Evolutionary conservation across 768 basidiomycete species (phyloP).

Genomic region (Lactarius pseudohatsudake): DNA sequence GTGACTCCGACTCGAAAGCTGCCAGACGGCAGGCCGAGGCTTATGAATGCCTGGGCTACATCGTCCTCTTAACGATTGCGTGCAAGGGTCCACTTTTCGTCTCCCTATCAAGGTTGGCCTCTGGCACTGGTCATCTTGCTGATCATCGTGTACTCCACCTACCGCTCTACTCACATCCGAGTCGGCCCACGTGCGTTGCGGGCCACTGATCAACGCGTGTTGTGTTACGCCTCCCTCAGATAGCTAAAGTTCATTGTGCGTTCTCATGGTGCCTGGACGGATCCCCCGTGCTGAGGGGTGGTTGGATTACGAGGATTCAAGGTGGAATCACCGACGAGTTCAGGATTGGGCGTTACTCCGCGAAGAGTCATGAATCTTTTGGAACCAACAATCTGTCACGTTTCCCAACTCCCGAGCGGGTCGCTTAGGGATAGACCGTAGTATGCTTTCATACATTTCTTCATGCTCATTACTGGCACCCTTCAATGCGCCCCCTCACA

Average conservation of each 20-base stretch:
- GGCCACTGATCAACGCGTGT: too few relatives aligned
- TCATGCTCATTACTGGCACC: constrained; percentile 51
- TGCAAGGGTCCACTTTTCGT: background rate
- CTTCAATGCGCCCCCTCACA: constrained; percentile 33
- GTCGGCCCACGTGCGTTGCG: too few relatives aligned
- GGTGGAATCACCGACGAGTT: background rate
- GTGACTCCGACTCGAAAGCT: too few relatives aligned
- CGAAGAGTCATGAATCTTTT: constrained; percentile 31
- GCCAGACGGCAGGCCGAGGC: too few relatives aligned
- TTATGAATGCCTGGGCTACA: too few relatives aligned
- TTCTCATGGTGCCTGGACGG: constrained; percentile 20
- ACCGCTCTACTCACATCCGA: too few relatives aligned
- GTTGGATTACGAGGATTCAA: constrained; percentile 20
- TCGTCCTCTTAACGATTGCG: background rate
- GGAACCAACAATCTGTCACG: background rate
- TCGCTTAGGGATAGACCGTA: background rate
- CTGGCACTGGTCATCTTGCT: too few relatives aligned
- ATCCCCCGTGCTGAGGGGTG: constrained; percentile 12
- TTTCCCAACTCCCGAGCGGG: too few relatives aligned
- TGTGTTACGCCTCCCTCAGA: background rate
- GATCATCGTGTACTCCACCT: too few relatives aligned
- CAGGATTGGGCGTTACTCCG: constrained; percentile 19
- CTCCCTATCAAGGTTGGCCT: background rate
- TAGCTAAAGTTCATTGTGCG: background rate
- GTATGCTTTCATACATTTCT: constrained; percentile 44